A percentile compares a stretch with the other conserved stretches of the same genome.
Conservation (phyloP, 2,329 filamentous ascomycete species). For the Sarocladium oryzae region DNA sequence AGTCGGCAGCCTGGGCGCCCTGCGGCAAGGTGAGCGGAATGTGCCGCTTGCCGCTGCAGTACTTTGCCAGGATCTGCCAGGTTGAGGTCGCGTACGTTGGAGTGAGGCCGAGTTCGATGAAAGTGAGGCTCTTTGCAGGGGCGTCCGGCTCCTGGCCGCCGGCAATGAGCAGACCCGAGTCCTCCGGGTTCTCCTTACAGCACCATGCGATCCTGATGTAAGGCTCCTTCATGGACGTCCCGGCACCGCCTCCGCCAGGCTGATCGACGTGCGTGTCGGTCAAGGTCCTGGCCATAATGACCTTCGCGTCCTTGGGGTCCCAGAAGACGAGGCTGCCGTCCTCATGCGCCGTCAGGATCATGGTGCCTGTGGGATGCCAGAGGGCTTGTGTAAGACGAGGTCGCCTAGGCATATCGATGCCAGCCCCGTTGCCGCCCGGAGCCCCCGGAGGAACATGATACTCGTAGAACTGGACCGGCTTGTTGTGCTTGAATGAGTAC, state of each 20-base stretch:
- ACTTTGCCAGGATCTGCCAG: constrained; percentile 74
- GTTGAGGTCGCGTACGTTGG: constrained; percentile 87
- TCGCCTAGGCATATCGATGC: constrained; percentile 54
- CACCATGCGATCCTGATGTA: constrained; percentile 84
- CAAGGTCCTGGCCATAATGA: constrained; percentile 77
- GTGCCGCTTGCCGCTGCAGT: constrained; percentile 72
- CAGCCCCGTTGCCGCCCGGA: constrained; percentile 68
- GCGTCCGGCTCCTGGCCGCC: constrained; percentile 68
- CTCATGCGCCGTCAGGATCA: constrained; percentile 79
- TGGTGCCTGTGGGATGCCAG: constrained; percentile 94
- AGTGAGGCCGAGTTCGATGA: constrained; percentile 82
- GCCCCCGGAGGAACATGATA: constrained; percentile 78
- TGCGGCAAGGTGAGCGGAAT: constrained; percentile 68
- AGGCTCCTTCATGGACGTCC: constrained; percentile 55
- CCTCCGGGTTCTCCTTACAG: constrained; percentile 87
- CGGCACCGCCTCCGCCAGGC: constrained; percentile 45
- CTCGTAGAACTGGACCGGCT: constrained; percentile 69
- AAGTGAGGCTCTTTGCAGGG: constrained; percentile 70
- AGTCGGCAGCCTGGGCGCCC: constrained; percentile 70
- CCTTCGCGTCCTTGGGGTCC: constrained; percentile 82
- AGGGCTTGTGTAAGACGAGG: constrained; percentile 76
- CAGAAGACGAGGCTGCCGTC: constrained; percentile 90
- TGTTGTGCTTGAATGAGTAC: constrained; percentile 92
- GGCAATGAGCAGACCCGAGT: constrained; percentile 81
- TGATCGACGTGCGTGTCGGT: constrained; percentile 68